phyloP scores from a whole-genome alignment of 2,329 filamentous ascomycete species.

The Aspergillus ochraceoroseus region DNA sequence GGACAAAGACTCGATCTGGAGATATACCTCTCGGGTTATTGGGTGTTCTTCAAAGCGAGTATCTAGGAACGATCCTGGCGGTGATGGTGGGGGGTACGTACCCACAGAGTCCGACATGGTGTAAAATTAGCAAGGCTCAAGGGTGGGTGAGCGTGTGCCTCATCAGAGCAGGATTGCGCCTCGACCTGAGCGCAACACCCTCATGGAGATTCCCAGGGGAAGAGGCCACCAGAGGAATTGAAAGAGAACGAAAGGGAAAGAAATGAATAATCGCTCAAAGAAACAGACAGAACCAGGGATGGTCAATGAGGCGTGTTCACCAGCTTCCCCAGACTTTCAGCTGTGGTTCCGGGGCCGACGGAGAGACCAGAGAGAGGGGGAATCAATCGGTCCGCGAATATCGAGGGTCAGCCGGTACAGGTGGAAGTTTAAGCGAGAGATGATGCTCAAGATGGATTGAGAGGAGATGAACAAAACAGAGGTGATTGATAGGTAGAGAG shows the following conservation, averaged over 20 bases:
- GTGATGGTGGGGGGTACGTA: conserved; percentile 25
- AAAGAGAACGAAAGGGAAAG: not conserved
- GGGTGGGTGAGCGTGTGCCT: conserved; percentile 25
- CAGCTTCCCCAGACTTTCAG: conserved; percentile 21
- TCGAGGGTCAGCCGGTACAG: no score
- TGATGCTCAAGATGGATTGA: not conserved
- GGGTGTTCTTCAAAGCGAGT: no score
- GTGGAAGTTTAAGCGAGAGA: not conserved
- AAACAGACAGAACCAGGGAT: no score
- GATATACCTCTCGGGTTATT: not conserved
- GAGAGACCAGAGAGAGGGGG: no score
- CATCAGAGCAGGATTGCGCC: conserved; percentile 33
- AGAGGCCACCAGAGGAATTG: not conserved
- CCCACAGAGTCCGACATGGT: conserved; percentile 48
- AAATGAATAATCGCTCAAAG: no score
- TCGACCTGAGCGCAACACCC: conserved; percentile 24
- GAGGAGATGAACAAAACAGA: conserved; percentile 5
- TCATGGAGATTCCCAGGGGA: conserved; percentile 24
- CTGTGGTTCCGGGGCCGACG: conserved; percentile 3
- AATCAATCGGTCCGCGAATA: no score
- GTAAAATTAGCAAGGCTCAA: conserved; percentile 19
- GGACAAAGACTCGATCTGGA: conserved; percentile 92
- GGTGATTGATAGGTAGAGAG: not conserved
- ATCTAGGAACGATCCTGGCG: not conserved
- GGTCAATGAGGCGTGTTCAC: no score